Evolutionary conservation across 2,329 filamentous ascomycete species (phyloP).

Genomic region (Cladosporium sp.): DNA sequence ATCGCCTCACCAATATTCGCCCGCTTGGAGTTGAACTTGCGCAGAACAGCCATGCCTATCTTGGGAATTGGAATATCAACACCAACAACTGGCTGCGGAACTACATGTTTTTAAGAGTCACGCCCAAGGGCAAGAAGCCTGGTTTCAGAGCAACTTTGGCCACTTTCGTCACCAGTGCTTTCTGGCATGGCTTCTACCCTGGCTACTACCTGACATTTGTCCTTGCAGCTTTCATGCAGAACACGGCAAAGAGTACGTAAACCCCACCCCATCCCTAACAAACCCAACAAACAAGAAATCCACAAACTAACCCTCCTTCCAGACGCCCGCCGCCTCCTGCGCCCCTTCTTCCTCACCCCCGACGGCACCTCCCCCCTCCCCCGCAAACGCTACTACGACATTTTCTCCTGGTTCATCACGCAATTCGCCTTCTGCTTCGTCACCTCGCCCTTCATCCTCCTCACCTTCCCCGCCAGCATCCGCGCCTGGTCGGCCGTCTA

Average conservation of each 20-base stretch:
- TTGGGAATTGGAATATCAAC: conserved; percentile 97
- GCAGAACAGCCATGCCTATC: conserved; percentile 87
- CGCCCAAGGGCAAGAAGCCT: conserved; percentile 90
- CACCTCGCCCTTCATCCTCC: conserved; percentile 78
- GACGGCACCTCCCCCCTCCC: conserved; percentile 63
- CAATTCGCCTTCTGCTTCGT: conserved; percentile 81
- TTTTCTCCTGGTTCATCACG: conserved; percentile 68
- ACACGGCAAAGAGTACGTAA: conserved; percentile 81
- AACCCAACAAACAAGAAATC: neutral
- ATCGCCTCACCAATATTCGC: conserved; percentile 83
- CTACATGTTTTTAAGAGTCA: conserved; percentile 92
- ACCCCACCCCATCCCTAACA: neutral
- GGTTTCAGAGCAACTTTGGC: conserved; percentile 91
- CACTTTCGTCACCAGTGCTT: conserved; percentile 88
- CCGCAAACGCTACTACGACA: conserved; percentile 81
- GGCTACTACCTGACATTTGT: conserved; percentile 93
- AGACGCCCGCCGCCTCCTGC: conserved; percentile 86
- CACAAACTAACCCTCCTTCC: conserved; percentile 3
- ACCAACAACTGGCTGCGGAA: conserved; percentile 96
- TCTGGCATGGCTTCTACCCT: conserved; percentile 98
- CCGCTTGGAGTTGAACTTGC: conserved; percentile 81
- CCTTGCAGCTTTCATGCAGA: conserved; percentile 86
- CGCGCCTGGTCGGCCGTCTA: conserved; percentile 79
- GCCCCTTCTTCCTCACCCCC: conserved; percentile 86
- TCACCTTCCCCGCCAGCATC: conserved; percentile 66